Evolutionary conservation across 129 eudicot species (phyloP), one percentile per base, ranked within the genome.

Genomic region (Flaveria bidentis): DNA sequence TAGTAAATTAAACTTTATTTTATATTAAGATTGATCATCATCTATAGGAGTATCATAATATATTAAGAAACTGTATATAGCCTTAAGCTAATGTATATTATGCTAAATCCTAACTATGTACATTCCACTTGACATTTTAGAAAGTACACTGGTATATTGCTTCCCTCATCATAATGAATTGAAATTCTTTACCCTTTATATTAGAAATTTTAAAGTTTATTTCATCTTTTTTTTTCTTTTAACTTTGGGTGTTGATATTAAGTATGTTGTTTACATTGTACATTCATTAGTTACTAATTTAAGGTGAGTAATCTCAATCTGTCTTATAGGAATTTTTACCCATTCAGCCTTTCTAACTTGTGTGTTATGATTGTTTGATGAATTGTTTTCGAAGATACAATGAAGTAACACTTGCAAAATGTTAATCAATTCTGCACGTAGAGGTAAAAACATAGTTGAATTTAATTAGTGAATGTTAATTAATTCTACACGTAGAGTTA

Each of bases 101-200:
- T 50, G 56, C 56, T 73, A 51, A 73, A 50, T 67, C 42, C 53
- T 73, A 73, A 67, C 78, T 74, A 44, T 68, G 61, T 71, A 25
- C 62, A 57, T 61, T 61, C 71, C 79, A 62, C 17, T 62, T 26
- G 45, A 44, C 78, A 23, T 60, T 25, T 25, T 53, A 8, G 11
- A 23, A 45, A 26, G 14, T 4, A 74, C 62, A 61, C 42, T 44
- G n/a, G 15, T 60, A 25, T 15, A 64, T 52, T 50, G 20, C 14
- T 76, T 39, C 64, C 39, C 66, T 51, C 74, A 15, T 33, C 67
- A 45, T 58, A 36, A 36, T 36, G 14, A 18, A 18, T 55, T 67
- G 55, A 50, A 23, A 53, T 41, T 67, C 55, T 65, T 10, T 67
- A 53, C 53, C 68, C 23, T 28, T 39, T 22, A 76, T 50, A 23